Evolutionary conservation across 2,329 filamentous ascomycete genomes (phyloP), one percentile per base, ranked within the genome.

Genomic region (Neonectria coccinea): DNA sequence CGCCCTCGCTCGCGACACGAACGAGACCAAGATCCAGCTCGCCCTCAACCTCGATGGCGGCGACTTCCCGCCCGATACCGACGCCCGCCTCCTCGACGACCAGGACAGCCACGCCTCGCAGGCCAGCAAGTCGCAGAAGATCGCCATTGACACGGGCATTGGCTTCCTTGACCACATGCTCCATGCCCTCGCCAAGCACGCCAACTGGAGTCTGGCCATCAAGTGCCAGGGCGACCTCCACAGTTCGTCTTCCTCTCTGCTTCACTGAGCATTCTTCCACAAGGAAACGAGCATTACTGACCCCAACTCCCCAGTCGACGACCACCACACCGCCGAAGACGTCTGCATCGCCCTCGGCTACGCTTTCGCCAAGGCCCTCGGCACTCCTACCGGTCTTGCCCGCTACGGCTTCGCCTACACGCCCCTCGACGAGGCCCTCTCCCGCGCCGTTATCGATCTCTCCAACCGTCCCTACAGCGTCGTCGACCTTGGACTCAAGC

Each of bases 111-210:
- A 99, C 78, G 95, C 96, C 31, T 90, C 91, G 1, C 95, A 99
- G 81, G 84, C 89, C 69, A 95, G 92, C 72, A 89, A 91, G 71
- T 92, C 90, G 45, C 96, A 98, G 80, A 89, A 89, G 65, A 97
- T 98, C 77, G 89, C 89, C 76, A 86, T 98, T 70, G 90, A 93
- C 85, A 97, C 95, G 0, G 96, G 96, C 69, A 97, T 99, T 79
- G 96, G 96, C 64, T 99, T 99, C 81, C 86, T 99, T 61, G 96
- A 99, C 83, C 96, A 99, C 84, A 98, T 99, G 95, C 87, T 98
- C 55, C 96, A 99, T 81, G 96, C 96, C 6, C 86, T 98, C 59
- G 92, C 96, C 55, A 98, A 99, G 82, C 96, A 99, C 81, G 90
- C 92, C 6, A 95, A 96, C 67, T 98, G 95, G 96, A 96, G 92